A percentile compares a stretch with the other conserved stretches of the same genome.
Conservation (phyloP, 1,139 yeast species). For the Meyerozyma carpophila region DNA sequence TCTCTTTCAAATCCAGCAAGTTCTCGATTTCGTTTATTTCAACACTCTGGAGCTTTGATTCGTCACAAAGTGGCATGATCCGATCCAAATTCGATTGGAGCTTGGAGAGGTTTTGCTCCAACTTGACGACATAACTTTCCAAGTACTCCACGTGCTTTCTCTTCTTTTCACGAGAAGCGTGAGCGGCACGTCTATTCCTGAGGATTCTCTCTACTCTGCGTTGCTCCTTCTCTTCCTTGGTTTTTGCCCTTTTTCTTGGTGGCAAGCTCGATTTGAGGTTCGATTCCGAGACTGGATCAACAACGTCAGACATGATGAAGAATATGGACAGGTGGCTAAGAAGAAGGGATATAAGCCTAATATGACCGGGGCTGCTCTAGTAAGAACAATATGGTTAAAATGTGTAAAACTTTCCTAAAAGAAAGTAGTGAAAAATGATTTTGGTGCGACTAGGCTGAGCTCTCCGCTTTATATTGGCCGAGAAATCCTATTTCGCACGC, state of each 20-base stretch:
- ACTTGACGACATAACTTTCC: slow-evolving; percentile 55
- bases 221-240: slow-evolving; percentile 95
- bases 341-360: background rate
- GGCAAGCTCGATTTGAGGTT: slow-evolving; percentile 55
- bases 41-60: slow-evolving; percentile 10
- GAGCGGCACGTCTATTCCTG: slow-evolving; percentile 95
- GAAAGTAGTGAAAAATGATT: background rate
- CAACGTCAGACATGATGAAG: slow-evolving; percentile 4
- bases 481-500: background rate
- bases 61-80: slow-evolving; percentile 6
- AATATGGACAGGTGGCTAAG: background rate
- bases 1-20: slow-evolving; percentile 26
- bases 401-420: background rate
- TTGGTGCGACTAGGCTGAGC: background rate
- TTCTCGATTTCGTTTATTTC: slow-evolving; percentile 18
- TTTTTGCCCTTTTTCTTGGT: slow-evolving; percentile 94
- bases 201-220: slow-evolving; percentile 88
- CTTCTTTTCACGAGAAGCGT: slow-evolving; percentile 94
- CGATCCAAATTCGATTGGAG: slow-evolving; percentile 19
- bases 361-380: background rate
- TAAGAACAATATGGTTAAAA: background rate
- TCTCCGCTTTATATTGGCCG: background rate
- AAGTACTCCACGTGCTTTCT: slow-evolving; percentile 84
- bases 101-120: slow-evolving; percentile 35
- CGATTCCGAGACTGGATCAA: slow-evolving; percentile 9